Conservation (phyloP, 2,329 filamentous ascomycete genomes). For the Boeremia lycopersici region DNA sequence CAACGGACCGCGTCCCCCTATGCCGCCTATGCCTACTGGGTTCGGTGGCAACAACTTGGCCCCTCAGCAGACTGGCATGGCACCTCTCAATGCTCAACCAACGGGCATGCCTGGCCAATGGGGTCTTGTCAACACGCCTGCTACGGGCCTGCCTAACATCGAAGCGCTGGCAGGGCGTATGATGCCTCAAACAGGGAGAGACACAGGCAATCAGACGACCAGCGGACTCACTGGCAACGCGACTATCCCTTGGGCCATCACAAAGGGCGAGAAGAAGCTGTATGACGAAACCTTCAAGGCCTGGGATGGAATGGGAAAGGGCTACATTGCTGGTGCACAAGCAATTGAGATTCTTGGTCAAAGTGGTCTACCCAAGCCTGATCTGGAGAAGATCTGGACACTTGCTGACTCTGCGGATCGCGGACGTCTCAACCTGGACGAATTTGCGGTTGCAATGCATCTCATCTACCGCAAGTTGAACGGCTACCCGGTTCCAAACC, state of each 20-base stretch:
- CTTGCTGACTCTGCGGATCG: slow-evolving; percentile 92
- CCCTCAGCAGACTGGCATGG: slow-evolving; percentile 67
- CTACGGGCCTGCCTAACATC: slow-evolving; percentile 89
- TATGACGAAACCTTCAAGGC: slow-evolving; percentile 95
- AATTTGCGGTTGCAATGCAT: slow-evolving; percentile 99
- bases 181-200: slow-evolving; percentile 95
- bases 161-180: slow-evolving; percentile 90
- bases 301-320: slow-evolving; percentile 94
- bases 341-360: slow-evolving; percentile 98
- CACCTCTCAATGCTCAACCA: slow-evolving; percentile 84
- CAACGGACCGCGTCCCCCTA: slow-evolving; percentile 77
- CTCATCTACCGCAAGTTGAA: slow-evolving; percentile 97
- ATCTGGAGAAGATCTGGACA: slow-evolving; percentile 93
- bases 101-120: slow-evolving; percentile 93
- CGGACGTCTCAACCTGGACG: slow-evolving; percentile 90
- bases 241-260: slow-evolving; percentile 97
- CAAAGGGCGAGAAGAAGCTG: slow-evolving; percentile 96
- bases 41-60: slow-evolving; percentile 55
- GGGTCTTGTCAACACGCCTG: slow-evolving; percentile 95
- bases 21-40: slow-evolving; percentile 75
- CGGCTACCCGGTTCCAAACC: slow-evolving; percentile 87
- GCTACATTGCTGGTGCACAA: slow-evolving; percentile 87
- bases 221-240: slow-evolving; percentile 90
- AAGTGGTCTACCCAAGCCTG: slow-evolving; percentile 87
- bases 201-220: slow-evolving; percentile 79